Evolutionary conservation across 2,329 filamentous ascomycete genomes (phyloP).

Genomic region (Diaporthe sp.): DNA sequence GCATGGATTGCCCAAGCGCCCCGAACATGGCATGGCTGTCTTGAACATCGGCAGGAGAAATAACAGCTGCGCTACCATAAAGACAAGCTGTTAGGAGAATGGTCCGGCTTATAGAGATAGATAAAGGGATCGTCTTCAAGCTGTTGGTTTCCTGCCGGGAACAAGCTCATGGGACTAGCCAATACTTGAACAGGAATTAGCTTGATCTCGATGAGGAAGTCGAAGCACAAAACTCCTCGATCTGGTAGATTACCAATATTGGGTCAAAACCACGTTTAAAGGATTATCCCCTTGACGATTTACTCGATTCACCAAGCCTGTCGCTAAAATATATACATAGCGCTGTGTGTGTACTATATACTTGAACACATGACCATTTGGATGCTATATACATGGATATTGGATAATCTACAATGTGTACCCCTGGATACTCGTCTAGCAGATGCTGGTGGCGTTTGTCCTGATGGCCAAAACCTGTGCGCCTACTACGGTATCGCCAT

Average conservation of each 20-base stretch:
- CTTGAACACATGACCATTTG: background rate
- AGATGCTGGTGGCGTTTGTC: slow-evolving; percentile 21
- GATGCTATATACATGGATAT: background rate
- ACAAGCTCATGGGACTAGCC: background rate
- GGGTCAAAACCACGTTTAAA: background rate
- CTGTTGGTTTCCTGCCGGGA: slow-evolving; percentile 10
- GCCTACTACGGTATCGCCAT: slow-evolving; percentile 33
- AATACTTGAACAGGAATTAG: background rate
- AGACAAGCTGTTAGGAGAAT: background rate
- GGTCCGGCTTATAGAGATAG: background rate
- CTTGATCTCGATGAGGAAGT: background rate
- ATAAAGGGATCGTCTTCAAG: background rate
- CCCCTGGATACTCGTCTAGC: background rate
- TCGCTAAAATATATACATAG: background rate
- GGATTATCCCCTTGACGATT: no score
- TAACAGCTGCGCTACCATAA: no score
- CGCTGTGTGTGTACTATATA: background rate
- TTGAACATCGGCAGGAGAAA: no score
- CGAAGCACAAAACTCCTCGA: background rate
- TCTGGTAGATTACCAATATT: background rate
- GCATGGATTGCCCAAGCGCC: no score
- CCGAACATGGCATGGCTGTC: no score
- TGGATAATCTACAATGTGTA: background rate
- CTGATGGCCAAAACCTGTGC: slow-evolving; percentile 33
- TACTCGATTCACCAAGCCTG: no score